These are phyloP conservation scores for Termitomyces sp. DNA, from an alignment of 768 basidiomycete genomes.

Conservation along the genomic window DNA sequence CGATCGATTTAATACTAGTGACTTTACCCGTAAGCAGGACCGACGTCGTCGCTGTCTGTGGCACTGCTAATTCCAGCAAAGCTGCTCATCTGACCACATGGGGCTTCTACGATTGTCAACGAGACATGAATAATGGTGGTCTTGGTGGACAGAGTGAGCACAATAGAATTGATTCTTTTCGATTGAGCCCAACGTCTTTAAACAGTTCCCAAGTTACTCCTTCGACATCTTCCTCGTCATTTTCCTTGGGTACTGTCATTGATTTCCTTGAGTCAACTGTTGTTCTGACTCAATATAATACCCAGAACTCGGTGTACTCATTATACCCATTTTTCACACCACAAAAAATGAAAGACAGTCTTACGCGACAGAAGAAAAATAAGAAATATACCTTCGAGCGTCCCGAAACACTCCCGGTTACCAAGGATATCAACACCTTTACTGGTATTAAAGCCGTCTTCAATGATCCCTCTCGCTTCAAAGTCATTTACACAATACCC, in stretches of 20 bases:
- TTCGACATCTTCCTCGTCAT: constrained; percentile 16
- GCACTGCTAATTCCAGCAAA: constrained; percentile 19
- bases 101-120: constrained; percentile 45
- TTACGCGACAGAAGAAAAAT: constrained; percentile 32
- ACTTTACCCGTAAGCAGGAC: constrained; percentile 38
- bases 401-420: constrained; percentile 23
- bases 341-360: constrained; percentile 22
- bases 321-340: constrained; percentile 41
- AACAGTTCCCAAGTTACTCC: constrained; percentile 15
- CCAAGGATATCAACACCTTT: constrained; percentile 26
- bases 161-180: too few species aligned
- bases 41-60: background rate
- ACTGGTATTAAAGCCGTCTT: constrained; percentile 28
- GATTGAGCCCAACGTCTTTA: background rate
- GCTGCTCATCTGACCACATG: constrained; percentile 37
- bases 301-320: constrained; percentile 13
- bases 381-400: constrained; percentile 36
- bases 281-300: background rate
- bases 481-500: constrained; percentile 28
- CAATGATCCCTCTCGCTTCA: constrained; percentile 29
- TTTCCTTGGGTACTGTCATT: constrained; percentile 12
- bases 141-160: constrained; percentile 14
- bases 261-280: background rate
- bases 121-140: constrained; percentile 29
- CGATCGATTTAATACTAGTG: constrained; percentile 46